These are phyloP conservation scores for Trypanosoma caninum DNA, from an alignment of 208 protist genomes.

Conservation along the genomic window DNA sequence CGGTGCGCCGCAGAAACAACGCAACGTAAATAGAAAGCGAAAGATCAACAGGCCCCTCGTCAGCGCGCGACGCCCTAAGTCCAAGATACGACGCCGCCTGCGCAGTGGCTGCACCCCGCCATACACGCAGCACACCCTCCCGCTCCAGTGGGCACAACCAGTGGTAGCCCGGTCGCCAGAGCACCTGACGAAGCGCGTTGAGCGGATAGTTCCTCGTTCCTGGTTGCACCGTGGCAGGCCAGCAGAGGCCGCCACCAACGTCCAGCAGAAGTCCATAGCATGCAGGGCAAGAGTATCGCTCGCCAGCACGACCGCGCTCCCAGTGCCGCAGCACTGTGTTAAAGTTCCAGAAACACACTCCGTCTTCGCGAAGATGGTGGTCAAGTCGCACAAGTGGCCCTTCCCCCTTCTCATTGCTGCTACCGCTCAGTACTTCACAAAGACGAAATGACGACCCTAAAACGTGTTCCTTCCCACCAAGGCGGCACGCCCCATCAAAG, in stretches of 20 bases:
- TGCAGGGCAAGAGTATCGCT: slow-evolving; percentile 41
- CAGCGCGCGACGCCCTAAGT: not conserved
- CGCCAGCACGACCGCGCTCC: slow-evolving; percentile 9
- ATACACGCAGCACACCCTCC: slow-evolving; percentile 9
- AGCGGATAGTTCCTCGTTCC: slow-evolving; percentile 37
- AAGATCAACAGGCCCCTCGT: not conserved
- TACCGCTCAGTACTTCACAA: not conserved
- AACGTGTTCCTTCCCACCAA: not conserved
- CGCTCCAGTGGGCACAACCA: slow-evolving; percentile 33
- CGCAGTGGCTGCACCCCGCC: not conserved
- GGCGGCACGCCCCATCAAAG: not conserved
- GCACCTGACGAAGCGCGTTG: slow-evolving; percentile 17
- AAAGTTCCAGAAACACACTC: slow-evolving; percentile 62
- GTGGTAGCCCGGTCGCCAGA: slow-evolving; percentile 17
- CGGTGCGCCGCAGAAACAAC: slow-evolving; percentile 21
- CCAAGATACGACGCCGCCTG: slow-evolving; percentile 7
- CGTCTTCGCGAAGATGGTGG: slow-evolving; percentile 66
- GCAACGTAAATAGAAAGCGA: slow-evolving; percentile 10
- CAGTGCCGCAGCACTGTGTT: slow-evolving; percentile 52
- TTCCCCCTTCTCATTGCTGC: not conserved
- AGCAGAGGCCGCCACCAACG: slow-evolving; percentile 25
- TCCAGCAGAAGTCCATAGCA: slow-evolving; percentile 44
- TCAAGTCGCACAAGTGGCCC: slow-evolving; percentile 7
- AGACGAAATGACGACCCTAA: slow-evolving; percentile 3
- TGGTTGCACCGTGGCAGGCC: slow-evolving; percentile 41